phyloP scores from a whole-genome alignment of 148 eudicot genomes.

The Vaccinium darrowii region DNA sequence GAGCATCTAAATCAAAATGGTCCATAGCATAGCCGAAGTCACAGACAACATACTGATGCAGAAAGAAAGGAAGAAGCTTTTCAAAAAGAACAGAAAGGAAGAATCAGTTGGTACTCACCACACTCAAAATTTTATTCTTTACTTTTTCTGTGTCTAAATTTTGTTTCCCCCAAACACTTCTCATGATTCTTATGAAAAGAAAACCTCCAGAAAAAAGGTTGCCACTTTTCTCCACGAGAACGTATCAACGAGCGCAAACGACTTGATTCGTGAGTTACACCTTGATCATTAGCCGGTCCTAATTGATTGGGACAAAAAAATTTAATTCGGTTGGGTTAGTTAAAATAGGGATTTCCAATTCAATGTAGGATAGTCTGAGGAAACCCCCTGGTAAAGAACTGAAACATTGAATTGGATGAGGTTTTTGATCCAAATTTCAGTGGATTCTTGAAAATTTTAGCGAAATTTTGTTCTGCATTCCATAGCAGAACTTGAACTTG shows the following conservation, averaged over 20 bases:
- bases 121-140: neutral
- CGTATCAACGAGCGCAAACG: neutral
- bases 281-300: neutral
- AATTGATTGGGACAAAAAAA: neutral
- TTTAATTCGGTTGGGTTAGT: neutral
- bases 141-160: neutral
- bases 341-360: neutral
- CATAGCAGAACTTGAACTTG: too few relatives aligned
- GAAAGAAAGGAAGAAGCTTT: neutral
- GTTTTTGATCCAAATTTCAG: too few relatives aligned
- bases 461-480: too few relatives aligned
- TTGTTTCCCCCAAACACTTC: neutral
- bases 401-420: too few relatives aligned
- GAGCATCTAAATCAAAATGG: neutral
- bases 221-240: neutral
- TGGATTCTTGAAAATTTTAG: too few relatives aligned
- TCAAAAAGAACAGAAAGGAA: too few relatives aligned
- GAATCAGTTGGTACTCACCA: neutral
- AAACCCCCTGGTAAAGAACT: too few relatives aligned
- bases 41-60: neutral
- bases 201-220: too few relatives aligned
- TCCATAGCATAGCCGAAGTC: neutral
- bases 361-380: neutral
- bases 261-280: neutral
- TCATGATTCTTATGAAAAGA: neutral